These are phyloP conservation scores for Bimuria novae-zelandiae DNA, from an alignment of 2,329 filamentous ascomycete species.

Conservation along the genomic window DNA sequence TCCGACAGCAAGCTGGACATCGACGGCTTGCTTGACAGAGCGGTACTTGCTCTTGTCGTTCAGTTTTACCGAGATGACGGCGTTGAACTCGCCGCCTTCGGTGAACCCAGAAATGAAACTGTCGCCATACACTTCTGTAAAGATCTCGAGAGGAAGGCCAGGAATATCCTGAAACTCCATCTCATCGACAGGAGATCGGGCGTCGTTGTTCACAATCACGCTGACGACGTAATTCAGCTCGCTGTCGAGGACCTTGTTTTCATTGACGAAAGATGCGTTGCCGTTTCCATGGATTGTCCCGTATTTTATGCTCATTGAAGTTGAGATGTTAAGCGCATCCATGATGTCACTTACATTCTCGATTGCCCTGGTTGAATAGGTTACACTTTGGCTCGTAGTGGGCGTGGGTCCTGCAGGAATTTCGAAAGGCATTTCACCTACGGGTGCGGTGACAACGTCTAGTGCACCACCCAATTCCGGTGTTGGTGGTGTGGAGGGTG, in stretches of 20 bases:
- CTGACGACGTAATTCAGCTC: conserved; percentile 38
- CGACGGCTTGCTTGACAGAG: conserved; percentile 40
- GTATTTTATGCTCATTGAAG: conserved; percentile 45
- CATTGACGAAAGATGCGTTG: conserved; percentile 36
- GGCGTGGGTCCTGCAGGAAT: conserved; percentile 21
- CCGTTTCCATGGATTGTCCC: conserved; percentile 44
- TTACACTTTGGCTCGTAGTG: conserved; percentile 37
- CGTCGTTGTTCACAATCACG: conserved; percentile 35
- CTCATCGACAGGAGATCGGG: conserved; percentile 18
- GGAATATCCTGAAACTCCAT: conserved; percentile 36
- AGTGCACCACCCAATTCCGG: conserved; percentile 14
- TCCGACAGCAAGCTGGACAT: conserved; percentile 33
- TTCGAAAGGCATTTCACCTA: conserved; percentile 19
- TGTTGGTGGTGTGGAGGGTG: neutral
- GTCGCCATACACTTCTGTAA: conserved; percentile 42
- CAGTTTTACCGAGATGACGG: conserved; percentile 40
- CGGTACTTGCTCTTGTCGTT: conserved; percentile 37
- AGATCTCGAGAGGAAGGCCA: conserved; percentile 30
- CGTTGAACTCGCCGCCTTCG: conserved; percentile 42
- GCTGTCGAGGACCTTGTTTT: conserved; percentile 36
- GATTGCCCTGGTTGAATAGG: conserved; percentile 35
- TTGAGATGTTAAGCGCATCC: conserved; percentile 47
- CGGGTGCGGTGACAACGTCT: conserved; percentile 14
- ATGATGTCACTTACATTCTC: conserved; percentile 47
- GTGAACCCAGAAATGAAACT: conserved; percentile 41